Percentiles rank a stretch among this genome's conserved stretches.
These are phyloP conservation scores for Colletotrichum acutatum DNA, from an alignment of 2,329 filamentous ascomycete species.

Conservation along the genomic window DNA sequence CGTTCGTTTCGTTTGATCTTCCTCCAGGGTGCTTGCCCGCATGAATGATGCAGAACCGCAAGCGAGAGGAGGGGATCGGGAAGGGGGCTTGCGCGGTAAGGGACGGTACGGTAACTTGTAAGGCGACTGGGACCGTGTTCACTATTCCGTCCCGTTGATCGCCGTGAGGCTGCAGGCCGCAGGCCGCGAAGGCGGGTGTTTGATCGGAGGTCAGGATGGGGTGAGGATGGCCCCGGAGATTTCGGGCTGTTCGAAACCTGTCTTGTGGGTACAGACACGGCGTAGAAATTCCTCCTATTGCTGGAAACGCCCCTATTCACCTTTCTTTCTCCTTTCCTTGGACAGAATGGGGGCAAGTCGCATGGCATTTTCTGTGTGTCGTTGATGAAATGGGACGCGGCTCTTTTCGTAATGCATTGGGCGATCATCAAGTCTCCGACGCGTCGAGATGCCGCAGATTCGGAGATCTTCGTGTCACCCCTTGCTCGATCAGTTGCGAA, in stretches of 20 bases:
- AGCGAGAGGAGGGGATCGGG: constrained; percentile 3
- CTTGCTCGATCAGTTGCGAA: not conserved
- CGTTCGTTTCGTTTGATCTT: constrained; percentile 27
- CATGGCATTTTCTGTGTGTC: not conserved
- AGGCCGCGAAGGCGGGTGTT: constrained; percentile 9
- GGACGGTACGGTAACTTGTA: not conserved
- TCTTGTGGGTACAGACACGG: too few species aligned
- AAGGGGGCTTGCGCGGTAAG: not conserved
- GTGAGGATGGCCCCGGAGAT: not conserved
- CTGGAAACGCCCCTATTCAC: not conserved
- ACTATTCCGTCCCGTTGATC: not conserved
- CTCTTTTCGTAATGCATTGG: not conserved
- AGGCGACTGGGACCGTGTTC: not conserved
- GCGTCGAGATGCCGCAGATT: not conserved
- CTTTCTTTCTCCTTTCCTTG: not conserved
- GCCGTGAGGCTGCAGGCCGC: not conserved
- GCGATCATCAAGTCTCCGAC: not conserved
- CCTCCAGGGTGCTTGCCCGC: constrained; percentile 18
- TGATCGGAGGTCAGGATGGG: constrained; percentile 22
- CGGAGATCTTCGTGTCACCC: not conserved
- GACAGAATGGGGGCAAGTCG: not conserved
- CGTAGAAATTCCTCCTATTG: not conserved
- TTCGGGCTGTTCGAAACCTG: not conserved
- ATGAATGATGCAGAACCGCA: constrained; percentile 23
- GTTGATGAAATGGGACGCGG: not conserved